Base-by-base conservation (phyloP, 805 yeast genomes). In the Kurtzmaniella fragi region DNA sequence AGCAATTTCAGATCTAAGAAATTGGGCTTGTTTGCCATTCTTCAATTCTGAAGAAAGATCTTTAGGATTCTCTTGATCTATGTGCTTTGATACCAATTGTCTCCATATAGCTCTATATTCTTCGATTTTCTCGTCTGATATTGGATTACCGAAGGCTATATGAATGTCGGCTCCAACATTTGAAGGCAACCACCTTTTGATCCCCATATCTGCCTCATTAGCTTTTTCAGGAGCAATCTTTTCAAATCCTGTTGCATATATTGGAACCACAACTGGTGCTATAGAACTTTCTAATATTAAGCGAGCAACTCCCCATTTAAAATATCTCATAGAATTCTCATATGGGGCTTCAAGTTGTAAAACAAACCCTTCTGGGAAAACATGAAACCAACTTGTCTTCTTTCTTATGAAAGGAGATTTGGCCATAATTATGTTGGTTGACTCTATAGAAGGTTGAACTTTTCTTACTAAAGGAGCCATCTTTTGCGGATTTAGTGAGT, bases 361-460 rank as follows among this genome's bases (percentile, higher is more conserved):
- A 4, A 91, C 98, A 57, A 82, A 87, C 0, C 95, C 96, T 59
- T 91, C 99, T 0, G 99, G 99, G 60, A 87, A 91, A 3, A 89
- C 78, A 57, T 91, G 98, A 42, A 93, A 77, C 98, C 98, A 91
- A 0, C 87, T 78, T 0, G 93, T 82, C 42, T 75, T 77, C 12
- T 71, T 60, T 40, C 90, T 65, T 20, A 77, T 63, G 27, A 84
- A 67, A 2, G 91, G 91, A 1, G 70, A 50, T 36, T 49, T 54
- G 8, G 59, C 47, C 66, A 62, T 56, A 34, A 68, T 49, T 2
- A 60, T 47, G 36, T 51, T 54, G 17, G 62, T 54, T 10, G 62
- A 43, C 26, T 57, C 62, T 1, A 67, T 47, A 11, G 45, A 41
- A 2, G 71, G 70, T 34, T 46, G 53, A 11, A 53, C 47, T 28